A percentile compares a stretch with the other conserved stretches of the same genome.
Conservation (phyloP, 805 yeast species). For the Candida alai region DNA sequence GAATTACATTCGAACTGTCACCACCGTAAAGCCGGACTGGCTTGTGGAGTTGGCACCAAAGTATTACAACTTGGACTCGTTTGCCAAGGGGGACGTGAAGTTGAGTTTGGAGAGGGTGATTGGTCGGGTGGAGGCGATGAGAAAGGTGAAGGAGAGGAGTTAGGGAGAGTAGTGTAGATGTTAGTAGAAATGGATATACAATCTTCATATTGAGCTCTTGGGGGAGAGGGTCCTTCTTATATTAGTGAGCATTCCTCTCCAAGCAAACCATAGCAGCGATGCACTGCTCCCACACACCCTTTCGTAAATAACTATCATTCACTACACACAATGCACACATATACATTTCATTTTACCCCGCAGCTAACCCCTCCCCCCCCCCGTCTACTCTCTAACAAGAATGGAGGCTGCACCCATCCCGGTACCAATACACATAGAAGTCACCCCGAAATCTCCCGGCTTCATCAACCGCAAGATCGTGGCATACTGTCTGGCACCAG, state of each 20-base stretch:
- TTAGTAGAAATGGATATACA: too few relatives aligned
- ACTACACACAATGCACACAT: slow-evolving; percentile 1
- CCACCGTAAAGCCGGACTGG: slow-evolving; percentile 90
- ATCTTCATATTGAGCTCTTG: too few relatives aligned
- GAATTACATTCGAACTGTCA: slow-evolving; percentile 92
- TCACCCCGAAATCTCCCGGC: slow-evolving; percentile 80
- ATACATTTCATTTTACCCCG: too few relatives aligned
- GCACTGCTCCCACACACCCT: too few relatives aligned
- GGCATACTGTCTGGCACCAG: slow-evolving; percentile 88
- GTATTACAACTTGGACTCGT: slow-evolving; percentile 60
- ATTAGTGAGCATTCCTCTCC: too few relatives aligned
- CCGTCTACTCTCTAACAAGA: slow-evolving; percentile 64
- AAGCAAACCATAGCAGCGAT: too few relatives aligned
- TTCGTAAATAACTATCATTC: too few relatives aligned
- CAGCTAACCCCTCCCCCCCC: slow-evolving; percentile 12
- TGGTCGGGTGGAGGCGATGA: slow-evolving; percentile 42
- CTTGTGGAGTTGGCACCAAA: slow-evolving; percentile 74
- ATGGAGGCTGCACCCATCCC: slow-evolving; percentile 98
- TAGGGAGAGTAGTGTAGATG: too few relatives aligned
- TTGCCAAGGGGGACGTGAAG: slow-evolving; percentile 70
- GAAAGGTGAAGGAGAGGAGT: slow-evolving; percentile 20
- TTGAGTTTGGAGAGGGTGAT: slow-evolving; percentile 62
- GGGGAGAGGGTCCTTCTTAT: too few relatives aligned
- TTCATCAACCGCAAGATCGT: slow-evolving; percentile 78
- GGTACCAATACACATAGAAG: slow-evolving; percentile 96